Conservation (phyloP, 2,329 filamentous ascomycete genomes). For the Xylaria multiplex region DNA sequence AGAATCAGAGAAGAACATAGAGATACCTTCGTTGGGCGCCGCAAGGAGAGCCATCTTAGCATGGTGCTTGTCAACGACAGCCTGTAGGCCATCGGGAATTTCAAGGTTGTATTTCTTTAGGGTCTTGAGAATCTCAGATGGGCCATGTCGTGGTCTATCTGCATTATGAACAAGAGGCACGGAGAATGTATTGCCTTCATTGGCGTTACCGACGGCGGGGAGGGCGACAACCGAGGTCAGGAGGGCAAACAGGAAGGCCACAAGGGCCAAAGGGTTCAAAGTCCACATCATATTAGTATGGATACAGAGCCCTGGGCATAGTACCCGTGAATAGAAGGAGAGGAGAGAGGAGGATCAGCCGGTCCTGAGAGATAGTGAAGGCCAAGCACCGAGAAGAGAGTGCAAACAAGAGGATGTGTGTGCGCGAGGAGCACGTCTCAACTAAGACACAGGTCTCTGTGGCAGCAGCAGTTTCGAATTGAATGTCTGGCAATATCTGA, state of each 20-base stretch:
- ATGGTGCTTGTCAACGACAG: slow-evolving; percentile 44
- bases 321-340: neutral
- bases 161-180: slow-evolving; percentile 43
- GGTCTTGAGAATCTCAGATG: slow-evolving; percentile 47
- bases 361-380: neutral
- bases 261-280: slow-evolving; percentile 34
- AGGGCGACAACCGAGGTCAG: slow-evolving; percentile 35
- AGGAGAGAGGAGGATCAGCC: neutral
- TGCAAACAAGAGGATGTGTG: slow-evolving; percentile 12
- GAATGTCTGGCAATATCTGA: neutral
- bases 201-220: slow-evolving; percentile 16
- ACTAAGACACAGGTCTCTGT: slow-evolving; percentile 2
- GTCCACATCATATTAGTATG: slow-evolving; percentile 37
- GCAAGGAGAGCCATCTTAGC: slow-evolving; percentile 36
- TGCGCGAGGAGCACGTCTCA: slow-evolving; percentile 11
- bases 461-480: neutral
- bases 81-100: slow-evolving; percentile 45
- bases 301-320: neutral
- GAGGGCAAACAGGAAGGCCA: slow-evolving; percentile 39
- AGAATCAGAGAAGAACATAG: neutral
- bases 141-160: slow-evolving; percentile 43
- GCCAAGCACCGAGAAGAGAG: neutral
- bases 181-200: slow-evolving; percentile 41
- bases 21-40: slow-evolving; percentile 32
- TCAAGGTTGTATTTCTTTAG: slow-evolving; percentile 49